Base-by-base conservation (phyloP, 1,139 yeast species). In the Geotrichum europaeum region DNA sequence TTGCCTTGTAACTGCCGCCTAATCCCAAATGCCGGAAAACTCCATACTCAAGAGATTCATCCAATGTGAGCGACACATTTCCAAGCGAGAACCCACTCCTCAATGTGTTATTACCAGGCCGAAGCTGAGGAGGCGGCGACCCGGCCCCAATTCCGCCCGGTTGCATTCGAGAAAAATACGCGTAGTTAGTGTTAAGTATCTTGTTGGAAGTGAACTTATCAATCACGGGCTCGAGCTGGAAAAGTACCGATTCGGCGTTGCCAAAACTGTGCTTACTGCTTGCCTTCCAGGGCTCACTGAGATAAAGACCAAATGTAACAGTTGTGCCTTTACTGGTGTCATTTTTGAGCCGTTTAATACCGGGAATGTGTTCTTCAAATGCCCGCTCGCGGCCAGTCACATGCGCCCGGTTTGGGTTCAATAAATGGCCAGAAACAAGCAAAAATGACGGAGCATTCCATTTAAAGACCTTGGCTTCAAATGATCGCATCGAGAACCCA, bases 391-490 rank as follows among this genome's bases (percentile, higher is more conserved):
- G 58, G 13, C 67, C 63, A 10, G 66, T 51, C 13, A 59, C 56
- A 15, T 61, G 59, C n/a, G 58, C 56, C 32, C 32, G 32, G 7
- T 53, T 60, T n/a, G 62, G 53, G 47, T 49, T 55, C n/a, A 61
- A 36, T 34, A 59, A 81, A 78, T 47, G 65, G 55, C 97, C 98
- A 4, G 84, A 81, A 0, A 92, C 79, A 0, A 92, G 65, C 13
- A 92, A 66, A 2, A 90, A 70, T 0, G 97, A 84, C 0, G 97
- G 96, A 0, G 96, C 96, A 66, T 83, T 84, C 97, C 97, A 92
- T 69, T 90, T 89, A 76, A 89, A 86, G 0, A 87, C 89, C 66
- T 87, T 89, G 64, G 86, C 82, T 72, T 92, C 96, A 62, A 92
- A 80, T 0, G 97, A 87, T 52, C 96, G 76, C 79, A 92, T 87